Evolutionary conservation across 202 grass and related monocot species (phyloP), one percentile per base, ranked within the genome.

Genomic region (Schoenoplectus triqueter): DNA sequence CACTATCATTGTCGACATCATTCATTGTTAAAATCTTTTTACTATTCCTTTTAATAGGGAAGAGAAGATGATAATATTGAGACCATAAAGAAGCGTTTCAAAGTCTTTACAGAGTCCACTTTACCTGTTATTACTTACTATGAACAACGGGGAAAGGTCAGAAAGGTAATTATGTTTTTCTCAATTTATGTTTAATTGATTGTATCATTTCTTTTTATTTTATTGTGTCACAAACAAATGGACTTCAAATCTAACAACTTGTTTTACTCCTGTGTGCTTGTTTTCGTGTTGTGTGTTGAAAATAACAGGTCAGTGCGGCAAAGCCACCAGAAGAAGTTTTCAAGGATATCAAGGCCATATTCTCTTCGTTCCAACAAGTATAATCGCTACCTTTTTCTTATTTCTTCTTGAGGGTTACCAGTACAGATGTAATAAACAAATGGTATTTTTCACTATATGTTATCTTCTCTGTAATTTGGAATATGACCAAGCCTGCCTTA

Each of bases 21-120:
- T 56, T 14, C 70, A 31, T 67, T 86, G 79, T 1, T 19, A 63
- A 60, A 2, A 31, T 59, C 44, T 73, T 64, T 15, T 84, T 48
- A 65, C 44, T 86, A 83, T 67, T 54, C 1, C 42, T 8, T 80
- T 63, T 22, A 45, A 4, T 78, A 97, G 95, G 91, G 89, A 68
- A 95, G 92, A 93, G 89, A 93, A 21, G 95, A 98, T 89, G 95
- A 98, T 87, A 98, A 95, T 83, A 83, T 92, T 40, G 90, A 95
- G 40, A 95, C 91, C 15, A 77, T 95, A 45, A 88, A 87, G 78
- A 92, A 83, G 8, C 88, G 95, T 3, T 89, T 98, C 60, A 71
- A 90, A 77, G 88, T 95, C 84, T 98, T 98, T 84, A 67, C 61
- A 49, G 87, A 93, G 31, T 92, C 88, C 63, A 98, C 87, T 69